These are phyloP conservation scores for Ambrosia trifida DNA, from an alignment of 129 eudicot species.

Conservation along the genomic window DNA sequence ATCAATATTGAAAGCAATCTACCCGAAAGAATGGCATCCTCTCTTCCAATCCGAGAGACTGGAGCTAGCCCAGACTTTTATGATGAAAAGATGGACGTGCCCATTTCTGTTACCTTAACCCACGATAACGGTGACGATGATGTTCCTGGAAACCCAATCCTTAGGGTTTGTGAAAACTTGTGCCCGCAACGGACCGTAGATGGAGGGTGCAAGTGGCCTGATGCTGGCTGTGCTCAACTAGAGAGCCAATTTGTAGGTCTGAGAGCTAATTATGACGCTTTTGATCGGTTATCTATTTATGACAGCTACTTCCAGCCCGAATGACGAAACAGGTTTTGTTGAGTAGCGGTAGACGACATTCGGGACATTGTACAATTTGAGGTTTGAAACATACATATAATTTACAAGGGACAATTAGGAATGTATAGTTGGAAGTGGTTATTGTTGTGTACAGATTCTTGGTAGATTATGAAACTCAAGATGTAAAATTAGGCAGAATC, in stretches of 20 bases:
- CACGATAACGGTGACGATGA: conserved; percentile 32
- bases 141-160: conserved; percentile 43
- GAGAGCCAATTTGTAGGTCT: conserved; percentile 91
- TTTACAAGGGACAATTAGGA: background rate
- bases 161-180: conserved; percentile 66
- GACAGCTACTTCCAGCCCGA: conserved; percentile 79
- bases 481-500: background rate
- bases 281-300: conserved; percentile 81
- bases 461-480: background rate
- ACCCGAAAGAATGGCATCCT: conserved; percentile 44
- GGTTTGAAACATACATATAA: conserved; percentile 1
- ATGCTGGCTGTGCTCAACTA: conserved; percentile 86
- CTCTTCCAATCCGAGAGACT: conserved; percentile 31
- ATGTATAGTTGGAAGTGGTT: background rate
- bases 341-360: conserved; percentile 17
- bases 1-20: conserved; percentile 67
- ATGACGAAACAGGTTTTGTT: conserved; percentile 29
- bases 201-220: conserved; percentile 93
- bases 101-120: conserved; percentile 48
- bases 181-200: conserved; percentile 76
- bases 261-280: conserved; percentile 85
- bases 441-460: background rate
- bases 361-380: conserved; percentile 32
- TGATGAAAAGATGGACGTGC: conserved; percentile 58
- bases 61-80: conserved; percentile 26